Percentiles rank a stretch among this genome's conserved stretches.
These are phyloP conservation scores for Rhododendron molle DNA, from an alignment of 148 eudicot species.

Conservation along the genomic window DNA sequence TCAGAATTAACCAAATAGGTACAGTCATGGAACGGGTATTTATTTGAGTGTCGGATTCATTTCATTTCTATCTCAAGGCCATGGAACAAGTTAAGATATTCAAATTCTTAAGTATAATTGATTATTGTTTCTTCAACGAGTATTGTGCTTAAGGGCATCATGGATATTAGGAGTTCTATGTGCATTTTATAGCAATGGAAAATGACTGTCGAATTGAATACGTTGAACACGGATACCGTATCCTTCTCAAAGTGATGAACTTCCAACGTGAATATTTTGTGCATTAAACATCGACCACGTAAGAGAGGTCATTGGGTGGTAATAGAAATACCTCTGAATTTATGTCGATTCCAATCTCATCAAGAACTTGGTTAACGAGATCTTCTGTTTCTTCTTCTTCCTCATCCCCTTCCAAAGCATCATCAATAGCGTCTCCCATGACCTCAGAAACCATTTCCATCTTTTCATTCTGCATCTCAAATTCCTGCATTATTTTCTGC, in stretches of 20 bases:
- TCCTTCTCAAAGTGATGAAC: not conserved
- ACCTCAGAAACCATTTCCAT: conserved; percentile 94
- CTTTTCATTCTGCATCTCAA: conserved; percentile 95
- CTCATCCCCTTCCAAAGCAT: conserved; percentile 98
- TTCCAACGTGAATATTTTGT: not conserved
- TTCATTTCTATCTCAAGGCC: not conserved
- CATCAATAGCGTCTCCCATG: conserved; percentile 97
- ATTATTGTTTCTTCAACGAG: not conserved
- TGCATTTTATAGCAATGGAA: not conserved
- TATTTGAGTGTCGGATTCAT: not conserved
- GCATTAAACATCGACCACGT: not conserved
- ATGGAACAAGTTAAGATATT: not conserved
- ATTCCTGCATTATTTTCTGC: conserved; percentile 96
- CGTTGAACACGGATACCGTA: not conserved
- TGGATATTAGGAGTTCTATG: not conserved
- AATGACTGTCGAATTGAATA: not conserved
- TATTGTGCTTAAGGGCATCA: not conserved
- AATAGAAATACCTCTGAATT: conserved; percentile 57
- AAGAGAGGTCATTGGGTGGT: not conserved
- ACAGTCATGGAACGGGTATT: not conserved
- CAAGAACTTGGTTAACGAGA: conserved; percentile 88
- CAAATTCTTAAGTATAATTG: not conserved
- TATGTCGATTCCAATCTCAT: conserved; percentile 90
- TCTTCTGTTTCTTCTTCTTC: conserved; percentile 98
- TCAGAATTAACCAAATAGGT: not conserved